Conservation (phyloP, 2,329 filamentous ascomycete species). For the Thelonectria rubi region DNA sequence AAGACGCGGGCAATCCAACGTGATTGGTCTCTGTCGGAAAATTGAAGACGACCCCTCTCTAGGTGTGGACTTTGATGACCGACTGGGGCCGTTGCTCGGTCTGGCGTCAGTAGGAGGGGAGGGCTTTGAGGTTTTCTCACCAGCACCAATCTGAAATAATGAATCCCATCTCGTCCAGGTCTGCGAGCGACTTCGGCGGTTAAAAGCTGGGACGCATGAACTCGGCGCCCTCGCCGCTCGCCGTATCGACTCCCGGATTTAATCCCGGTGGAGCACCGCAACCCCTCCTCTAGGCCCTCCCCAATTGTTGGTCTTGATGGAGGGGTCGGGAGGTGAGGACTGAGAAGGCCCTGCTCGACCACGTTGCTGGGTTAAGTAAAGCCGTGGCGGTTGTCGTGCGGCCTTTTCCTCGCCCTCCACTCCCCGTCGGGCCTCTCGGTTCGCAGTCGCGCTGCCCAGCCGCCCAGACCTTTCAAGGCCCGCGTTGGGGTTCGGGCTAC, state of each 20-base stretch:
- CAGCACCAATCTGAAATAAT: conserved; percentile 4
- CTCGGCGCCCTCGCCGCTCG: conserved; percentile 38
- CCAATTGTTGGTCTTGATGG: neutral
- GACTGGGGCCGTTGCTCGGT: conserved; percentile 10
- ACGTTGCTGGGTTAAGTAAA: conserved; percentile 25
- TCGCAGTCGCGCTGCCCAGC: conserved; percentile 25
- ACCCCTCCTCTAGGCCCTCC: conserved; percentile 5
- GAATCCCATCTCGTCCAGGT: conserved; percentile 23
- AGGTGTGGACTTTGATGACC: conserved; percentile 28
- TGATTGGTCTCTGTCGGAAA: conserved; percentile 26
- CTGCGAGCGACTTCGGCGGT: conserved; percentile 41
- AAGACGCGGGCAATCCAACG: conserved; percentile 21
- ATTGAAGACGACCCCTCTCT: conserved; percentile 23
- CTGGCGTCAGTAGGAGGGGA: neutral
- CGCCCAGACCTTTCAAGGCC: conserved; percentile 17
- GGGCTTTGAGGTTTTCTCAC: neutral
- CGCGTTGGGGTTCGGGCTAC: conserved; percentile 42
- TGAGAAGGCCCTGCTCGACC: conserved; percentile 6
- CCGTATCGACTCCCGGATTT: conserved; percentile 34
- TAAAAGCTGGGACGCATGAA: conserved; percentile 34
- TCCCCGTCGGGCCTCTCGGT: conserved; percentile 34
- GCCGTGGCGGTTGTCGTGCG: conserved; percentile 25
- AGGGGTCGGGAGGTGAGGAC: neutral
- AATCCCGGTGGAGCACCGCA: conserved; percentile 35
- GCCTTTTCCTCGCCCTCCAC: conserved; percentile 39